Conservation (phyloP, 441 rosid genomes). For the Populus tomentosa region DNA sequence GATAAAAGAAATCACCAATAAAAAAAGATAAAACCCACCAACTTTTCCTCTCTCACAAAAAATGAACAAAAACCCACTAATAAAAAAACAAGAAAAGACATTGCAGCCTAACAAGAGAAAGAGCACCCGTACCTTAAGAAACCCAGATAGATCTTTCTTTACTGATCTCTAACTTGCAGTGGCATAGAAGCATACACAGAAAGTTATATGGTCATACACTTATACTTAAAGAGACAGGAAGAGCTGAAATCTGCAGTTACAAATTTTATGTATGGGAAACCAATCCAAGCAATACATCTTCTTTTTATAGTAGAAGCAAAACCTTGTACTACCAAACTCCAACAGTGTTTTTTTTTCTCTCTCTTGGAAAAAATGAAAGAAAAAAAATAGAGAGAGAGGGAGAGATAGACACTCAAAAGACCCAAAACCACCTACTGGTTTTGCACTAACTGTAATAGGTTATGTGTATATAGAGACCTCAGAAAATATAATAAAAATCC, state of each 20-base stretch:
- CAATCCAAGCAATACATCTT: not conserved
- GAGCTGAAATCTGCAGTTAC: not conserved
- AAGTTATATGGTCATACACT: not conserved
- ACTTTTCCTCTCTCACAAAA: not conserved
- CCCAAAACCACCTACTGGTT: conserved; percentile 13
- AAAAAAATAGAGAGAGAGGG: not conserved
- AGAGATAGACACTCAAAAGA: not conserved
- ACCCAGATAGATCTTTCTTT: conserved; percentile 15
- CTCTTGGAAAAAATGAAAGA: not conserved
- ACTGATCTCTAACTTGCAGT: not conserved
- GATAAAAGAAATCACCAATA: conserved; percentile 5
- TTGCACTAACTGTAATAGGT: not conserved
- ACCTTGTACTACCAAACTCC: not conserved
- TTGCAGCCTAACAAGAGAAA: not conserved
- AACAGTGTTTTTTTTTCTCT: conserved; percentile 14
- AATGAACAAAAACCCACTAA: not conserved
- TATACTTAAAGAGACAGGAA: not conserved
- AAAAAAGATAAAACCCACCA: conserved; percentile 4
- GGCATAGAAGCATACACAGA: not conserved
- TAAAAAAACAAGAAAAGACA: not conserved
- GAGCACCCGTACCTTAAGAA: conserved; percentile 9
- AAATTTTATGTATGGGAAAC: not conserved
- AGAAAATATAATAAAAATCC: not conserved
- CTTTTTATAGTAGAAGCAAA: not conserved
- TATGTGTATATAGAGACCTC: no score